Evolutionary conservation across 805 yeast species (phyloP), one percentile per base, ranked within the genome.

Genomic region (Metschnikowia rubicola): DNA sequence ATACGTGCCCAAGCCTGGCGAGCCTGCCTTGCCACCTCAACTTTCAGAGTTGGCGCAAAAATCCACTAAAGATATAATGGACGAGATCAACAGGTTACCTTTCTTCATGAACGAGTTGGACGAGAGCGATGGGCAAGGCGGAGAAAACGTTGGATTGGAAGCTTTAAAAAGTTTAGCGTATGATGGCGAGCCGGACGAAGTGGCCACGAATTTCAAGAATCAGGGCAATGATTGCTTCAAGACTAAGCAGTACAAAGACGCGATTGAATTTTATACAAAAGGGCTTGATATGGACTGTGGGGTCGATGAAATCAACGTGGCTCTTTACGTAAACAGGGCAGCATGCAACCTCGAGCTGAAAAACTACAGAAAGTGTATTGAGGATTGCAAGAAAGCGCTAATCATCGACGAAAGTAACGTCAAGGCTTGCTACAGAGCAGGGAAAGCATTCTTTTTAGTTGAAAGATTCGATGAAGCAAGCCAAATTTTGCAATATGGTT

Each of bases 141-240:
- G 90, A 30, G 85, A 82, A 37, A 88, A 87, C 59, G 61, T 74
- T 4, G 84, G 81, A 43, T 68, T 94, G 13, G 98, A 92, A 61
- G 99, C 99, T 0, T 74, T 94, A 47, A 85, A 84, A 61, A 92
- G 96, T 5, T 71, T 94, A 56, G 96, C 95, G 0, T 90, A 88
- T 61, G 99, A 94, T 41, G 99, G 98, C 38, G 96, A 89, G 53
- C 97, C 97, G 0, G 83, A 86, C 58, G 99, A 94, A 60, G 73
- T 90, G 32, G 97, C 97, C 4, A 75, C 80, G 21, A 91, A 90
- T 60, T 94, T 91, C 71, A 89, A 90, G 53, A 83, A 79, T 51
- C 97, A 92, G 62, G 99, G 99, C 6, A 94, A 95, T 64, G 97
- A 89, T 12, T 78, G 87, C 48, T 94, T 77, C 68, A 84, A 80